phyloP scores from a whole-genome alignment of 2,329 filamentous ascomycete species.

The Tolypocladium nubicola region DNA sequence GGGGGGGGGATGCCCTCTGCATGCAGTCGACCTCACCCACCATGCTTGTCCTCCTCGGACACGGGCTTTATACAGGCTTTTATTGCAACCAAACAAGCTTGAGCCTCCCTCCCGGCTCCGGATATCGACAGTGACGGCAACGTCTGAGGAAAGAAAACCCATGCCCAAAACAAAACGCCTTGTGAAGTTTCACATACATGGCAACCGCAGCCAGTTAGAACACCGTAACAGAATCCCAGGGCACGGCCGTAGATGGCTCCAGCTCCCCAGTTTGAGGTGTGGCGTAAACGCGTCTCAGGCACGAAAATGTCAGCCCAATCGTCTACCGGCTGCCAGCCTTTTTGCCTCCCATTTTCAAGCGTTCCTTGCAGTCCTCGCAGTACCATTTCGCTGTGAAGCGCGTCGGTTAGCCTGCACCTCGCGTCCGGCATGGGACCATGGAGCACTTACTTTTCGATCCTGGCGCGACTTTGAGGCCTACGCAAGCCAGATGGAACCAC shows the following conservation, averaged over 20 bases:
- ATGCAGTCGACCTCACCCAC: neutral
- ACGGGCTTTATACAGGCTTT: neutral
- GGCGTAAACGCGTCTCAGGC: neutral
- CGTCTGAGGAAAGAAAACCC: neutral
- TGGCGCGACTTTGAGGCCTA: conserved; percentile 70
- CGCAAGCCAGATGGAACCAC: conserved; percentile 79
- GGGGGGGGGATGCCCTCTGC: neutral
- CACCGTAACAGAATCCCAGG: neutral
- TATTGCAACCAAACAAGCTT: neutral
- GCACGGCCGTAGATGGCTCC: neutral
- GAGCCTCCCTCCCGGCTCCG: neutral
- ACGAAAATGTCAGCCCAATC: neutral
- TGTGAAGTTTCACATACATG: neutral
- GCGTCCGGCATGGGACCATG: neutral
- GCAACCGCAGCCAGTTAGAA: neutral
- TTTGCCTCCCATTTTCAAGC: conserved; percentile 44
- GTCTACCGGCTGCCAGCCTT: conserved; percentile 36
- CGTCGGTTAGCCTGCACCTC: neutral
- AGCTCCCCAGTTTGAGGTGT: neutral
- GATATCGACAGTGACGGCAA: neutral
- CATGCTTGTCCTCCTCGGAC: neutral
- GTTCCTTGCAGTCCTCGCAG: conserved; percentile 67
- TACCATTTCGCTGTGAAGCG: conserved; percentile 61
- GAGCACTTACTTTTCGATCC: conserved; percentile 56
- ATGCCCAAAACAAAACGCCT: neutral